phyloP scores from a whole-genome alignment of 2,329 filamentous ascomycete genomes.

The Pseudogymnoascus sp. region DNA sequence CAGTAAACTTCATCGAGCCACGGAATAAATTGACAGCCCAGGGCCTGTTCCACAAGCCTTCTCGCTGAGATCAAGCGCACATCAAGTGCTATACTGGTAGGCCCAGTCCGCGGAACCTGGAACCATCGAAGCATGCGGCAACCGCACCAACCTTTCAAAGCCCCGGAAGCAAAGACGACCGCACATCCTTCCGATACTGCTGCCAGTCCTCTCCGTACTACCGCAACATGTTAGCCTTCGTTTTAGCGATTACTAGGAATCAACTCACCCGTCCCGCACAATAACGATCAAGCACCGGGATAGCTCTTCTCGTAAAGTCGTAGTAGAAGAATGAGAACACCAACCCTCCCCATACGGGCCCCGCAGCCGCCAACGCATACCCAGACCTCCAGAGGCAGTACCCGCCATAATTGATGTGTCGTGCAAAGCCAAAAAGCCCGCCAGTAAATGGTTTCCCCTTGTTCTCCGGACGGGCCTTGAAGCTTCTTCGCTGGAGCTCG shows the following conservation, averaged over 20 bases:
- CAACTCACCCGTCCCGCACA: conserved; percentile 33
- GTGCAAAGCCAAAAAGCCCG: conserved; percentile 40
- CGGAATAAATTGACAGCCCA: neutral
- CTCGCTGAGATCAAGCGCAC: neutral
- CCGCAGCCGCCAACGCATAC: conserved; percentile 40
- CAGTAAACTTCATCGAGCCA: neutral
- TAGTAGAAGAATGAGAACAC: conserved; percentile 34
- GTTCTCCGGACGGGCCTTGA: conserved; percentile 43
- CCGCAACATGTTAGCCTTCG: neutral
- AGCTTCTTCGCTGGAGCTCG: conserved; percentile 47
- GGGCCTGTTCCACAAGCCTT: neutral
- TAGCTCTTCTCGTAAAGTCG: conserved; percentile 36
- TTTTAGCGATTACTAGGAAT: neutral
- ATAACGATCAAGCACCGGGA: conserved; percentile 43
- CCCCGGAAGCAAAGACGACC: conserved; percentile 32
- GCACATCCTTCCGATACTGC: conserved; percentile 30
- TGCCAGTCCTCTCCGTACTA: conserved; percentile 33
- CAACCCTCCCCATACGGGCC: conserved; percentile 36
- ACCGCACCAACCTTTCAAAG: conserved; percentile 14
- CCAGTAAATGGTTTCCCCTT: conserved; percentile 43
- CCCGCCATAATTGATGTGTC: conserved; percentile 47
- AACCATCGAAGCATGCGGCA: neutral
- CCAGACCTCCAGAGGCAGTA: conserved; percentile 43
- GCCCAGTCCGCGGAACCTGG: neutral
- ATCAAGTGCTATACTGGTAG: neutral